Base-by-base conservation (phyloP, 2,329 filamentous ascomycete species). In the Tolypocladium album region DNA sequence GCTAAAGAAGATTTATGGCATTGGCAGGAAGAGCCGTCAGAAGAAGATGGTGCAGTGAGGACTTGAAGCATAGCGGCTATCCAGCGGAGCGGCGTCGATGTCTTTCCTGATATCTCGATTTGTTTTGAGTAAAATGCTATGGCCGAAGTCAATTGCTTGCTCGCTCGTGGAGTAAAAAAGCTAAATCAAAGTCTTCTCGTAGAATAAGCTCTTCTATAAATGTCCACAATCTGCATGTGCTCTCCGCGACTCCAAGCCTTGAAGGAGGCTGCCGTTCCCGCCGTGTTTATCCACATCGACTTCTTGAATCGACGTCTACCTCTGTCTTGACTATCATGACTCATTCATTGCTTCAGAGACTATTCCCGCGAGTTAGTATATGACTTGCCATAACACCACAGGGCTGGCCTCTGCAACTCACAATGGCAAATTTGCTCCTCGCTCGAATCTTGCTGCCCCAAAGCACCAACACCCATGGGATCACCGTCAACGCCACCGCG, bases 381-480 rank as follows among this genome's bases (percentile, higher is more conserved):
- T 5, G 20, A 31, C 27, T n/a, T 15, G 15, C 12, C 17, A n/a
- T 31, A 4, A 4, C 1, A 52, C 1, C 13, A 13, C 8, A 20
- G 47, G 47, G 20, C 15, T 1, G 2, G 7, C 2, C 9, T 39
- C 9, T 2, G 17, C 15, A n/a, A 72, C 77, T 75, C 71, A 82
- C 83, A 70, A 79, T 82, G 5, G 91, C 91, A 74, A 96, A 88
- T 66, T 85, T 88, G 70, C 90, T 94, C 70, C 86, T 82, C 13
- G 82, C 81, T 36, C 92, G 79, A 63, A 97, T 96, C 64, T 69
- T 82, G 40, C 88, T 85, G 0, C 92, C 93, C 65, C 85, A 94
- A 39, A 94, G 84, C 0, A 92, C 82, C 58, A 97, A 72, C 0
- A 92, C 85, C 89, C 91, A 97, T 0, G 92, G 93, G n/a, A 96